Base-by-base conservation (phyloP, 441 rosid genomes). In the Arabidopsis lyrata region DNA sequence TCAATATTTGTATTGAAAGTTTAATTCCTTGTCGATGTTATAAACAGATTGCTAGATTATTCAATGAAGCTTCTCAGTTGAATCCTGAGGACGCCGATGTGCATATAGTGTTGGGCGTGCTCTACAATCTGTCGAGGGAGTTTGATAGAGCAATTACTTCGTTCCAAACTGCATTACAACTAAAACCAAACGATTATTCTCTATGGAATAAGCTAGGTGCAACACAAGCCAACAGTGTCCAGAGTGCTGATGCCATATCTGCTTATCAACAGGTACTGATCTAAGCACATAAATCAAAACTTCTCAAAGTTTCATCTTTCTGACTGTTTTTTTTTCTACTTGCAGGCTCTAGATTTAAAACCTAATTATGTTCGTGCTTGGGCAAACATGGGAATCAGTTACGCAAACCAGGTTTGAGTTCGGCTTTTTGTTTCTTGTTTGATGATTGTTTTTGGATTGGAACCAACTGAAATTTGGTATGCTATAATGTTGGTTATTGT, bases 361-460 rank as follows among this genome's bases (percentile, higher is more conserved):
- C 99, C 99, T 52, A 95, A 95, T 68, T 95, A 95, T 73, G 98
- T 95, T 72, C 99, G 99, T 27, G 99, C 99, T 16, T 95, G 99
- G 99, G 98, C 99, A 77, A 95, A 95, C 86, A 93, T 95, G 97
- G 99, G 99, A 65, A 95, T 95, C 79, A 95, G 99, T 81, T 95
- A 86, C 61, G 99, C 99, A 68, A 95, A 95, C 83, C 98, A 95
- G 99, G 98, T 95, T 95, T 3, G 71, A 42, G 15, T 42, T 42
- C 16, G 6, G 48, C n/a, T 42, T 8, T 41, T n/a, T 41, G 6
- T 41, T 12, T 41, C n/a, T 42, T 5, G 60, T 34, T 45, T 75
- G 65, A 27, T 59, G 31, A 42, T 49, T 48, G 67, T 39, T 66
- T 35, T 35, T 35, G 35, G 52, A 35, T n/a, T 62, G 32, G 32